Evolutionary conservation across 1,284 basidiomycete species (phyloP).

Genomic region (Puccinia sorghi): DNA sequence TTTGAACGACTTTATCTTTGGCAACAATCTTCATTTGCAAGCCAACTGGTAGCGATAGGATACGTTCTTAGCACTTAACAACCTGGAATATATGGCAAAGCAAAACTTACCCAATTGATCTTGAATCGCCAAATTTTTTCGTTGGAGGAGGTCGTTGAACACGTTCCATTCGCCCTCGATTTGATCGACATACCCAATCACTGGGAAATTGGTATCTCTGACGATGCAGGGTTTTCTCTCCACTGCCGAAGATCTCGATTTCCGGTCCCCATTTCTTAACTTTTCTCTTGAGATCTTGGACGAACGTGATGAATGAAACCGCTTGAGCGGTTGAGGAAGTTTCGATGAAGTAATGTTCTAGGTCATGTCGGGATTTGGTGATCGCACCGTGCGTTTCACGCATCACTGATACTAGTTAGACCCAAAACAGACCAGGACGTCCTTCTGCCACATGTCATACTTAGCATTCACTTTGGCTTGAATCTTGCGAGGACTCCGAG

Average conservation of each 20-base stretch:
- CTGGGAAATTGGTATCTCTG: constrained; percentile 94
- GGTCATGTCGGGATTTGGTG: constrained; percentile 84
- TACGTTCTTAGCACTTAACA: background rate
- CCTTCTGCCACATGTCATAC: constrained; percentile 96
- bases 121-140: constrained; percentile 97
- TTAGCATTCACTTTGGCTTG: constrained; percentile 96
- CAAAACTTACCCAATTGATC: constrained; percentile 77
- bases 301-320: constrained; percentile 97
- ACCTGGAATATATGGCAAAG: constrained; percentile 43
- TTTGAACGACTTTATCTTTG: constrained; percentile 95
- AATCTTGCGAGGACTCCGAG: constrained; percentile 85
- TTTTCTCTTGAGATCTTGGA: constrained; percentile 96
- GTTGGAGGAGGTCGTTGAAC: constrained; percentile 93
- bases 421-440: constrained; percentile 87
- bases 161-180: constrained; percentile 97
- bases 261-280: constrained; percentile 95
- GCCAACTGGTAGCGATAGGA: constrained; percentile 66
- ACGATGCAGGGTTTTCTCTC: constrained; percentile 94
- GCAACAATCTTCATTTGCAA: constrained; percentile 98
- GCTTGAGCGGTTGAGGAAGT: constrained; percentile 79
- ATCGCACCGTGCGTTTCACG: constrained; percentile 93
- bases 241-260: constrained; percentile 87
- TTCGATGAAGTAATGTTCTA: constrained; percentile 74
- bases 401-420: constrained; percentile 85
- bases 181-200: constrained; percentile 97